Base-by-base conservation (phyloP, 805 yeast genomes). In the Suhomyces vadensis region DNA sequence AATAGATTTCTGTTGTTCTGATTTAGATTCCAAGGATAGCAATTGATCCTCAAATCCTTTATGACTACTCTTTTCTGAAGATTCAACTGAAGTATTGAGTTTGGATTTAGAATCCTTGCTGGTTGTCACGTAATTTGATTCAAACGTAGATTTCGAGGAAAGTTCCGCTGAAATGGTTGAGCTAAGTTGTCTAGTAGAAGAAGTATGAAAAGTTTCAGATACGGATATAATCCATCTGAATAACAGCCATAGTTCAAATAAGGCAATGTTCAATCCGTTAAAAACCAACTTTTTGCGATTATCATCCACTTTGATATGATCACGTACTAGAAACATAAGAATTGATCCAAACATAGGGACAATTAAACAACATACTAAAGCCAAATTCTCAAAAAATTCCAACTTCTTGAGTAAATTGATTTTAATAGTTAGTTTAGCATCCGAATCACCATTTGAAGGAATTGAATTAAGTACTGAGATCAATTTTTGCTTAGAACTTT, bases 161-260 rank as follows among this genome's bases (percentile, higher is more conserved):
- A 23, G 6, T 23, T 7, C 16, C 20, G n/a, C n/a, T n/a, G n/a
- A n/a, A n/a, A n/a, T n/a, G n/a, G n/a, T n/a, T n/a, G 33, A 6
- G 10, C 16, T 20, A 29, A 29, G 4, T 6, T 10, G 14, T 19
- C 20, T 33, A n/a, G 14, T 13, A 4, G 10, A 33, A n/a, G 24
- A 10, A 1, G 4, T 20, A 5, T 33, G 37, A 5, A 17, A 17
- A 17, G 37, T 16, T 24, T 37, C 40, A 11, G 33, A n/a, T 11
- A 37, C 16, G 9, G 41, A 13, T 6, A 33, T 11, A 3, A 22
- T 20, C 31, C 31, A 43, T 41, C 69, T 52, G 9, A 65, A 52
- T 6, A 57, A 20, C 5, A 65, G 64, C 67, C 69, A 66, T 13
- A 61, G 50, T n/a, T 60, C 55, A 44, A 67, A 69, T 7, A 71